Evolutionary conservation across 2,329 filamentous ascomycete genomes (phyloP).

Genomic region (Monosporascus cannonballus): DNA sequence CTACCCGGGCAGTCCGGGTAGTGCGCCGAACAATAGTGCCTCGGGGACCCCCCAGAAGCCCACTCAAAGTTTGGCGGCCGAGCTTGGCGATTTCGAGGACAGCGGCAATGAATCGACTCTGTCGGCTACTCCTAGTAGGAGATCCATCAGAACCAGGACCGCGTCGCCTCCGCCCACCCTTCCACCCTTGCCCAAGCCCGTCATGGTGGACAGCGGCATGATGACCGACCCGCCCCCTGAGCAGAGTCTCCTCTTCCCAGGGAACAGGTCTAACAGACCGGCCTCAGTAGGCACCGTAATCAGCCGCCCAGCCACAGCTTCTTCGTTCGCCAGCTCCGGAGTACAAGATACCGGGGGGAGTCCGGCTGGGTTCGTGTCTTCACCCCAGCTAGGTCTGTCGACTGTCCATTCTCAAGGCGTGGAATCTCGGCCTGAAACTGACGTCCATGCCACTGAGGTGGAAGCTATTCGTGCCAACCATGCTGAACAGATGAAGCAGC

Average conservation of each 20-base stretch:
- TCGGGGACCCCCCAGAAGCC: slow-evolving; percentile 42
- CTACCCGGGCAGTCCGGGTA: slow-evolving; percentile 54
- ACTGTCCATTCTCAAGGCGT: slow-evolving; percentile 38
- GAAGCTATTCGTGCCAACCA: slow-evolving; percentile 24
- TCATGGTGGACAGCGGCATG: slow-evolving; percentile 55
- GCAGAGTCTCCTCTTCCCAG: slow-evolving; percentile 8
- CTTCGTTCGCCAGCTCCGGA: slow-evolving; percentile 48
- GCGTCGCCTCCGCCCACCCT: slow-evolving; percentile 41
- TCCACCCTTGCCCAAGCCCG: slow-evolving; percentile 43
- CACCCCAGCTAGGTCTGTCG: slow-evolving; percentile 37
- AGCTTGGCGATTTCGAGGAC: slow-evolving; percentile 74
- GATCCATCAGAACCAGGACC: slow-evolving; percentile 36
- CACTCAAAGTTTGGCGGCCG: slow-evolving; percentile 81
- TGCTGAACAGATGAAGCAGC: slow-evolving; percentile 17
- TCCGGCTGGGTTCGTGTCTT: slow-evolving; percentile 14
- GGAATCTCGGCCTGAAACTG: slow-evolving; percentile 21
- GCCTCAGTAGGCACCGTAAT: slow-evolving; percentile 37
- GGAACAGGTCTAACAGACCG: slow-evolving; percentile 28
- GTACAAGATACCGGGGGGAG: slow-evolving; percentile 32
- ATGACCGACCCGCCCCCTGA: slow-evolving; percentile 52
- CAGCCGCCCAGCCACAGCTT: slow-evolving; percentile 40
- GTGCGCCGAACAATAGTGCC: slow-evolving; percentile 43
- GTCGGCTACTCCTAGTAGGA: slow-evolving; percentile 48
- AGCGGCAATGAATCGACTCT: slow-evolving; percentile 64
- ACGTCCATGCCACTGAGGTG: slow-evolving; percentile 27